These are phyloP conservation scores for Leishmania tarentolae DNA, from an alignment of 208 protist species.

Conservation along the genomic window DNA sequence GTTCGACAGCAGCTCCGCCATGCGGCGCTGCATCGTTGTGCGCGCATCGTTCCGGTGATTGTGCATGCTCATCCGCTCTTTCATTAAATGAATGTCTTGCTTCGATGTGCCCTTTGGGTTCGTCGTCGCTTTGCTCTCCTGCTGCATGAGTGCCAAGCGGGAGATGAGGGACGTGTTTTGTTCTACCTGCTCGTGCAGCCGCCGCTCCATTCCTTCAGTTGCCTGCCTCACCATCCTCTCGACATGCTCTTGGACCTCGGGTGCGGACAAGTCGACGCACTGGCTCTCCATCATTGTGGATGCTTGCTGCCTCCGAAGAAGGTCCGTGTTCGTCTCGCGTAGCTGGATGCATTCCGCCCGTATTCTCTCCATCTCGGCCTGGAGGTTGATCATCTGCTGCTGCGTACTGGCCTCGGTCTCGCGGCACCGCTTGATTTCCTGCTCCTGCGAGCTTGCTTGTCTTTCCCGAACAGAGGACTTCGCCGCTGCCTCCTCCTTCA, in stretches of 20 bases:
- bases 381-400: conserved; percentile 18
- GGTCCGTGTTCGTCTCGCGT: conserved; percentile 5
- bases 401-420: conserved; percentile 28
- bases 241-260: conserved; percentile 43
- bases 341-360: conserved; percentile 24
- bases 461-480: conserved; percentile 20
- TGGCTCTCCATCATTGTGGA: background rate
- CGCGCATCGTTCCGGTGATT: conserved; percentile 33
- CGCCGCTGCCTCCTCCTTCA: conserved; percentile 28
- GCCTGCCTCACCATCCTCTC: conserved; percentile 36
- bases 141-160: conserved; percentile 49
- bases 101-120: conserved; percentile 31
- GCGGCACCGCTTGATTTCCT: conserved; percentile 22
- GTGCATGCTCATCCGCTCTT: conserved; percentile 35
- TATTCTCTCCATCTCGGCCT: conserved; percentile 16
- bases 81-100: conserved; percentile 25
- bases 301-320: conserved; percentile 5
- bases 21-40: conserved; percentile 54
- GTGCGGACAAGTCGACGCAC: conserved; percentile 17
- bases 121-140: conserved; percentile 39
- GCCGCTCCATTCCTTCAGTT: conserved; percentile 38
- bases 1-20: conserved; percentile 46
- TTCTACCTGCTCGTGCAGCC: conserved; percentile 41
- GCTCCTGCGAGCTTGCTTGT: conserved; percentile 20
- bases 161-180: conserved; percentile 49